Evolutionary conservation across 495 filamentous ascomycete genomes (phyloP), one percentile per base, ranked within the genome.

Genomic region (Penicillium chermesinum): DNA sequence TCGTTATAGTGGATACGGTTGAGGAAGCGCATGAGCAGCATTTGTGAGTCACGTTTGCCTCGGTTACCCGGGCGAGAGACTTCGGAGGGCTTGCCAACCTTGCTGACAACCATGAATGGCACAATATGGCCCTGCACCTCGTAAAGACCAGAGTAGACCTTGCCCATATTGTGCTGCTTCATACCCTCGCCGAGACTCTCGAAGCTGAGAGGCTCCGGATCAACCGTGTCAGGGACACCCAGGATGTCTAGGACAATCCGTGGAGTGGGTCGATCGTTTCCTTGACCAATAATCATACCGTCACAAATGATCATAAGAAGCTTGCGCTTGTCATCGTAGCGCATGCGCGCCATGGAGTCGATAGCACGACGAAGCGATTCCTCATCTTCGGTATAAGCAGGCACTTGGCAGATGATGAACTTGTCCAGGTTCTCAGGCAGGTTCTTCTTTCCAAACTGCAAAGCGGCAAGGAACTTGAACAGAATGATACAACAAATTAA

Each of bases 141-240:
- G 66, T 97, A 99, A 36, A 99, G 74, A 54, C 93, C 93, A 27
- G 91, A 96, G 73, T 97, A 99, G 41, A 96, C 81, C 64, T 99
- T 99, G 58, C 85, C 94, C 90, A 96, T 96, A 64, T 99, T 99
- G 75, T 96, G 94, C 66, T 95, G 93, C 66, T 90, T 95, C 73
- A 87, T 83, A 57, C 93, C 94, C 69, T 97, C 91, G 42, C 93
- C 93, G 37, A 99, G 75, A 62, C 87, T 93, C 64, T 99, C 91
- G 60, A 97, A 99, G 77, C 89, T 95, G 39, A 99, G 76, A 2
- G 93, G 90, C 64, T 96, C 91, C n/a, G 93, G 93, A 61, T 99
- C 93, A 2, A 96, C 85, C 13, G 82, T 85, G 51, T 96, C 91
- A 13, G 89, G 83, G 13, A 99, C 93, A 55, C 94, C 93, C 17